Conservation (phyloP, 768 basidiomycete genomes). For the Sporobolomyces phaffii region DNA sequence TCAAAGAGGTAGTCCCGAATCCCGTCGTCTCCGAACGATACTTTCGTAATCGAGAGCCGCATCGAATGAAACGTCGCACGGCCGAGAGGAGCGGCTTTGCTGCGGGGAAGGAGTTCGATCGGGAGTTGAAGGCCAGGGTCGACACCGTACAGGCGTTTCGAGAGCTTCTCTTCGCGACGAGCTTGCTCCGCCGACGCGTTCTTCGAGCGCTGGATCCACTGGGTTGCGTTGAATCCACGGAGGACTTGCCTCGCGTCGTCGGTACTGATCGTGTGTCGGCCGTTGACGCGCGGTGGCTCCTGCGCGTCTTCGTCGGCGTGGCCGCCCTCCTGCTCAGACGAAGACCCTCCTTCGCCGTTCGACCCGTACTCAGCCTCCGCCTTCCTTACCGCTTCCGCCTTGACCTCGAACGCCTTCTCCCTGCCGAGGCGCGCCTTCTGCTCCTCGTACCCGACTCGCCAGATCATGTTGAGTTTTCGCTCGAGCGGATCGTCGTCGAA, state of each 20-base stretch:
- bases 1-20: conserved; percentile 62
- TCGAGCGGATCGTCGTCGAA: conserved; percentile 81
- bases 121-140: conserved; percentile 43
- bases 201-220: conserved; percentile 62
- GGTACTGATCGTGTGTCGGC: conserved; percentile 62
- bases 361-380: conserved; percentile 13
- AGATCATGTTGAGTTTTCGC: conserved; percentile 65
- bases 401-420: conserved; percentile 72
- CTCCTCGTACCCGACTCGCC: conserved; percentile 65
- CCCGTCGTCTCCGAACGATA: conserved; percentile 55
- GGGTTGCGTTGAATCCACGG: conserved; percentile 61
- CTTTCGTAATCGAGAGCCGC: conserved; percentile 55
- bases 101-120: conserved; percentile 46
- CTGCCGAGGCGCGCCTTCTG: conserved; percentile 64
- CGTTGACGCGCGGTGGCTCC: conserved; percentile 52
- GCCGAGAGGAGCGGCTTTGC: conserved; percentile 60
- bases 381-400: conserved; percentile 61
- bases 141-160: conserved; percentile 50
- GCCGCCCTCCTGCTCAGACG: background rate
- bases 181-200: conserved; percentile 53
- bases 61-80: conserved; percentile 61
- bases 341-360: background rate
- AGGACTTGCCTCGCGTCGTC: conserved; percentile 67
- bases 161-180: conserved; percentile 53
- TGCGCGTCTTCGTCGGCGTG: conserved; percentile 1